Evolutionary conservation across 2,329 filamentous ascomycete species (phyloP).

Genomic region (Pseudopyrenochaeta lycopersici): DNA sequence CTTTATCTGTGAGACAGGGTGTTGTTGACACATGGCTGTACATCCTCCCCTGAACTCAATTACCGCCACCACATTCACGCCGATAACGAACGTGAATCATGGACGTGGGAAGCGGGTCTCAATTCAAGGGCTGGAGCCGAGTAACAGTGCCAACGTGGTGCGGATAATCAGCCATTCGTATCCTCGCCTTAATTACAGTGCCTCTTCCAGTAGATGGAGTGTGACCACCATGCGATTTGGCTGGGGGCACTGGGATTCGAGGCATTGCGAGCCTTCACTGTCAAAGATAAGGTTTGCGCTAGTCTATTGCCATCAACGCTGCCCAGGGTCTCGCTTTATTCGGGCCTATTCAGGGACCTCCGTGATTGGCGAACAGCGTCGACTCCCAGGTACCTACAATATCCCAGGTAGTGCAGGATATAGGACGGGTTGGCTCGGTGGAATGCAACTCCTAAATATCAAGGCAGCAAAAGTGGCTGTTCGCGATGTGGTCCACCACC

Average conservation of each 20-base stretch:
- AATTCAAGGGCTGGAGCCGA: neutral
- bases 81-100: neutral
- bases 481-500: neutral
- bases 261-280: no score
- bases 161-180: neutral
- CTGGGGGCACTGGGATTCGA: no score
- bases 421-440: neutral
- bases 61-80: neutral
- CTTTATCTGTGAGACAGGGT: neutral
- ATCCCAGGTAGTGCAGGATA: neutral
- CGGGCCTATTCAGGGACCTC: no score
- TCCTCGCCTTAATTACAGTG: no score
- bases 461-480: neutral
- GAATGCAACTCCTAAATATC: neutral
- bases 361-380: no score
- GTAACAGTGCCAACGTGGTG: neutral
- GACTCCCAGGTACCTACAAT: no score
- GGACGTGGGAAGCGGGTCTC: neutral
- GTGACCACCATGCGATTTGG: no score
- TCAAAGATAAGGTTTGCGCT: no score
- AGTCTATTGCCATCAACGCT: no score
- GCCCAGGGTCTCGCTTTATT: no score
- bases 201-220: no score
- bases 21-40: neutral
- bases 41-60: neutral